Evolutionary conservation across 257 asterid species (phyloP), one percentile per base, ranked within the genome.

Genomic region (Datura wrightii): DNA sequence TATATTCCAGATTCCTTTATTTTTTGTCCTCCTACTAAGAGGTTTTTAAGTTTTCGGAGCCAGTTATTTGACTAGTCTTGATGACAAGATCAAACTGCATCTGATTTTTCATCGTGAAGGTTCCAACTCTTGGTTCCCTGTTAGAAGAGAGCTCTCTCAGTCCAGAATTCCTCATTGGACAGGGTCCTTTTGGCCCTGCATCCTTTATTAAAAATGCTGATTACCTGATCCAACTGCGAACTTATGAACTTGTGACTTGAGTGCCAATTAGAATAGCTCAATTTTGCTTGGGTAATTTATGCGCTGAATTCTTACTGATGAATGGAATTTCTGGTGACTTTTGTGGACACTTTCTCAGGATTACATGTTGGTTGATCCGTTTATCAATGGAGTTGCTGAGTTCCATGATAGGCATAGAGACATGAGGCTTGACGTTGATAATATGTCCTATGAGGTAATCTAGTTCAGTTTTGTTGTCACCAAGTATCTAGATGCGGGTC

Each of bases 371-470:
- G 88, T 92, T 16, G 97, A 93, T 91, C 98, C 98, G 52, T 89
- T 90, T 48, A 84, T 89, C 24, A 87, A 80, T 44, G 99, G 91
- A 79, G 86, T 89, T 71, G 92, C 93, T 5, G 97, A 94, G 94
- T 70, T 91, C 91, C 97, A 89, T 36, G 99, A 96, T 87, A 86
- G 97, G 83, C 98, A 96, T 89, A 89, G 96, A 83, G 97, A 90
- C 46, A 86, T 96, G 98, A 92, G 99, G 92, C 98, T 96, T n/a
- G 99, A 96, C 76, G 95, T 96, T 79, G 99, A 96, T 86, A 93
- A 90, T 65, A 96, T 94, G 99, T 92, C 98, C 59, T 96, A 96
- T 55, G 99, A 96, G 98, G 99, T 96, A 89, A 85, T 78, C 55
- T 56, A 31, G 14, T 82, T 85, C 18, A 44, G 37, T 72, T 85